phyloP scores from a whole-genome alignment of 2,329 filamentous ascomycete species.

The Fusarium sp. region DNA sequence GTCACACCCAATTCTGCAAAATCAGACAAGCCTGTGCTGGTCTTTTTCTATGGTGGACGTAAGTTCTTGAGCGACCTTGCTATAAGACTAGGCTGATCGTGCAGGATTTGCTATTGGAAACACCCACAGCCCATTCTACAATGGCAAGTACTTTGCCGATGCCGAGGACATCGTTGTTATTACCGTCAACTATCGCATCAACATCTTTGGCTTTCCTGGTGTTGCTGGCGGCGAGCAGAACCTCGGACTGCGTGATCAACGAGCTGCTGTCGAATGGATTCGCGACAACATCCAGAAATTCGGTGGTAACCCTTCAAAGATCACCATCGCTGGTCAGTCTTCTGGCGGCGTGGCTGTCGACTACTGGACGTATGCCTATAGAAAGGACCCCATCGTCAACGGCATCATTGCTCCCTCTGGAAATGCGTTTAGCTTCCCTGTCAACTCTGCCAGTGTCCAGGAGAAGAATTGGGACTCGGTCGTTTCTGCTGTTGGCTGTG shows the following conservation, averaged over 20 bases:
- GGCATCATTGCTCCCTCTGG: slow-evolving; percentile 60
- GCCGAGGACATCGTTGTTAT: slow-evolving; percentile 59
- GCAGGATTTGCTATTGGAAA: slow-evolving; percentile 53
- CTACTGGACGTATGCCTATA: slow-evolving; percentile 62
- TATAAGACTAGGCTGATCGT: not conserved
- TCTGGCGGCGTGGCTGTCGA: slow-evolving; percentile 55
- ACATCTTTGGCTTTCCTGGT: slow-evolving; percentile 57
- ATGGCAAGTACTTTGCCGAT: slow-evolving; percentile 56
- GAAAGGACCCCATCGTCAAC: slow-evolving; percentile 59
- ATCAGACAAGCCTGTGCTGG: slow-evolving; percentile 35
- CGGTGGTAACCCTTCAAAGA: slow-evolving; percentile 46
- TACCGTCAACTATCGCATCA: slow-evolving; percentile 59
- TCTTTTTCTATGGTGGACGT: slow-evolving; percentile 42
- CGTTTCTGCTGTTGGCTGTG: slow-evolving; percentile 54
- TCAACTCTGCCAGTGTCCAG: slow-evolving; percentile 51
- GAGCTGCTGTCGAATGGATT: slow-evolving; percentile 49
- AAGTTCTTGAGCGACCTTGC: not conserved
- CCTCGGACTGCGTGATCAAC: slow-evolving; percentile 46
- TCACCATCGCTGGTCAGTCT: slow-evolving; percentile 51
- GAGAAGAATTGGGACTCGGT: slow-evolving; percentile 57
- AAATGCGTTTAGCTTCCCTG: slow-evolving; percentile 58
- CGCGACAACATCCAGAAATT: slow-evolving; percentile 49
- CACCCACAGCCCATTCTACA: slow-evolving; percentile 54
- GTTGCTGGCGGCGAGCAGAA: slow-evolving; percentile 43
- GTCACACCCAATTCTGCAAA: slow-evolving; percentile 23